Conservation (phyloP, 345 rosid genomes). For the Dovyalis caffra region DNA sequence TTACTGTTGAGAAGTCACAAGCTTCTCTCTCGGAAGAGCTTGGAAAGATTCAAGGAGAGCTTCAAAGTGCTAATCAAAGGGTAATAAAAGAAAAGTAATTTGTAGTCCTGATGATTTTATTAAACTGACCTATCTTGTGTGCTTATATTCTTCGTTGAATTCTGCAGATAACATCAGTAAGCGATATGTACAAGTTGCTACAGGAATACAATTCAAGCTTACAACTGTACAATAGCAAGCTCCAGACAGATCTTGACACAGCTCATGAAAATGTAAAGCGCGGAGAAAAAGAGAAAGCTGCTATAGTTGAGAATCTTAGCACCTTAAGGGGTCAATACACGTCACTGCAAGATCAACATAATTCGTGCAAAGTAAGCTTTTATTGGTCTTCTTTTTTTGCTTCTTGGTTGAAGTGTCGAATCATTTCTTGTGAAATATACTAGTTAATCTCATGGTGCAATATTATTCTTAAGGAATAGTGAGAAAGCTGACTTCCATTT, state of each 20-base stretch:
- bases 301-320: constrained; percentile 71
- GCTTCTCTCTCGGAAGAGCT: constrained; percentile 77
- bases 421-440: constrained; percentile 2
- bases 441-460: background rate
- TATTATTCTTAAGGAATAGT: background rate
- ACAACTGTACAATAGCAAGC: constrained; percentile 88
- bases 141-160: constrained; percentile 7
- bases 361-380: constrained; percentile 62
- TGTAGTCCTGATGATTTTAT: background rate
- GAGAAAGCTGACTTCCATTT: background rate
- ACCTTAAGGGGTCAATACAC: constrained; percentile 68
- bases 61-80: constrained; percentile 88
- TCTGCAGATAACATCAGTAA: constrained; percentile 77
- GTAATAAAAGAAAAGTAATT: constrained; percentile 41
- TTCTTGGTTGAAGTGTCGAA: constrained; percentile 1
- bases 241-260: constrained; percentile 85
- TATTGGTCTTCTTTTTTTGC: background rate
- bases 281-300: constrained; percentile 80
- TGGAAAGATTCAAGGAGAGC: constrained; percentile 77
- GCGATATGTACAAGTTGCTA: constrained; percentile 92
- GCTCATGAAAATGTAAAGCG: constrained; percentile 77
- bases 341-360: constrained; percentile 75
- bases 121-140: background rate
- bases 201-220: constrained; percentile 95
- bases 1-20: constrained; percentile 63